A percentile compares a stretch with the other conserved stretches of the same genome.
Evolutionary conservation across 768 basidiomycete genomes (phyloP).

Genomic region (Chiua virens): DNA sequence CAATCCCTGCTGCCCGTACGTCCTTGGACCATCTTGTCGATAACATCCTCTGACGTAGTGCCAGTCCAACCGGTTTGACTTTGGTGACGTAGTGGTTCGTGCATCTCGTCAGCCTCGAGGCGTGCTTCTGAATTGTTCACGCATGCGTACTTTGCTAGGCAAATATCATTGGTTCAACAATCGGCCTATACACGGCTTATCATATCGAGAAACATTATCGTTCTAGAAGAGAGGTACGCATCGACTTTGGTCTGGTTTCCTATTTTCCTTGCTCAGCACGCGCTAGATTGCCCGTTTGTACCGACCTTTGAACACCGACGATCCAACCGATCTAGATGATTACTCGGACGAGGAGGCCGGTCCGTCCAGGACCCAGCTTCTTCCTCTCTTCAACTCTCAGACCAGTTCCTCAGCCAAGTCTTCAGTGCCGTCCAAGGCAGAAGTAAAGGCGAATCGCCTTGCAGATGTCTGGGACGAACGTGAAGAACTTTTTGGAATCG

Average conservation of each 20-base stretch:
- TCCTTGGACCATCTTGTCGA: conserved; percentile 6
- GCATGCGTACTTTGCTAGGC: conserved; percentile 48
- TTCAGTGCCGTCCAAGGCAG: conserved; percentile 27
- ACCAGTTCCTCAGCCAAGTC: conserved; percentile 17
- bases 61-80: conserved; percentile 71
- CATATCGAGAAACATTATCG: conserved; percentile 76
- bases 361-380: conserved; percentile 50
- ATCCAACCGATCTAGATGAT: conserved; percentile 54
- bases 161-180: conserved; percentile 69
- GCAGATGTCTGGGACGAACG: conserved; percentile 76
- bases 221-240: conserved; percentile 67
- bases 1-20: conserved; percentile 74
- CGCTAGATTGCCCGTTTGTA: conserved; percentile 74
- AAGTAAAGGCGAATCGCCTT: conserved; percentile 39
- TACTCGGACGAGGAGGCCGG: conserved; percentile 42
- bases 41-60: conserved; percentile 1
- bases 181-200: conserved; percentile 67
- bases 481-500: conserved; percentile 73
- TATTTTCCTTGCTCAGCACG: neutral
- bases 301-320: conserved; percentile 60
- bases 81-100: conserved; percentile 70
- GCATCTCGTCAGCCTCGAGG: conserved; percentile 9
- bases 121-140: neutral
- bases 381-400: conserved; percentile 46
- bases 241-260: neutral